Percentiles rank a stretch among this genome's conserved stretches.
Conservation (phyloP, 495 filamentous ascomycete genomes). For the Penicillium paradoxum region DNA sequence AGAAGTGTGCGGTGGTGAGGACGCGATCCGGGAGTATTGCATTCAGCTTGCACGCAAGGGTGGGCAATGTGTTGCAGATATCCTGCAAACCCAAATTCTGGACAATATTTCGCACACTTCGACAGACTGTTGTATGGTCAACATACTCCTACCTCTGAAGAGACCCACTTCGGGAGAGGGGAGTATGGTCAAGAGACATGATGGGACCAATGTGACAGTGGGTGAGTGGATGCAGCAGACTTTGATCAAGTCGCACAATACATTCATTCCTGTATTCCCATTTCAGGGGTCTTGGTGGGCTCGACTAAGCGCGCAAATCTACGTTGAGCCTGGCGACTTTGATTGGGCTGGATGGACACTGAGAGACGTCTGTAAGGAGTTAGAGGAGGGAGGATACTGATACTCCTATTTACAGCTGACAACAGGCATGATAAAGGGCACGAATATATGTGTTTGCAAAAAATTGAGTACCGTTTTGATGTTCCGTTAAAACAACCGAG, state of each 20-base stretch:
- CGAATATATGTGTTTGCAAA: not conserved
- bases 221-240: conserved; percentile 52
- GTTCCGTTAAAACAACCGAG: not conserved
- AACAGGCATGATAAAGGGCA: not conserved
- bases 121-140: conserved; percentile 48
- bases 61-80: conserved; percentile 49
- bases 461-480: not conserved
- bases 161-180: conserved; percentile 22
- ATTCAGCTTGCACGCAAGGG: conserved; percentile 49
- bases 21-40: conserved; percentile 52
- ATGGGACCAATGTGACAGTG: conserved; percentile 18
- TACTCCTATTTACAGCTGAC: too few relatives aligned
- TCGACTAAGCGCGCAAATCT: conserved; percentile 69
- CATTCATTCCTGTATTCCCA: conserved; percentile 56
- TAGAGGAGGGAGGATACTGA: not conserved
- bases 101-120: conserved; percentile 17
- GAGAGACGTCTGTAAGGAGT: conserved; percentile 47
- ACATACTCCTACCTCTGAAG: conserved; percentile 60
- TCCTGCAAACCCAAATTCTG: conserved; percentile 61
- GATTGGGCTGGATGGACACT: conserved; percentile 56
- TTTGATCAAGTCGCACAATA: conserved; percentile 54
- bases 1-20: conserved; percentile 63
- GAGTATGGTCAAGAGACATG: conserved; percentile 22
- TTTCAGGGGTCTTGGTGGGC: conserved; percentile 56
- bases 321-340: conserved; percentile 67